Percentiles rank a stretch among this genome's conserved stretches.
phyloP scores from a whole-genome alignment of 2,329 filamentous ascomycete species.

The Colletotrichum agaves region DNA sequence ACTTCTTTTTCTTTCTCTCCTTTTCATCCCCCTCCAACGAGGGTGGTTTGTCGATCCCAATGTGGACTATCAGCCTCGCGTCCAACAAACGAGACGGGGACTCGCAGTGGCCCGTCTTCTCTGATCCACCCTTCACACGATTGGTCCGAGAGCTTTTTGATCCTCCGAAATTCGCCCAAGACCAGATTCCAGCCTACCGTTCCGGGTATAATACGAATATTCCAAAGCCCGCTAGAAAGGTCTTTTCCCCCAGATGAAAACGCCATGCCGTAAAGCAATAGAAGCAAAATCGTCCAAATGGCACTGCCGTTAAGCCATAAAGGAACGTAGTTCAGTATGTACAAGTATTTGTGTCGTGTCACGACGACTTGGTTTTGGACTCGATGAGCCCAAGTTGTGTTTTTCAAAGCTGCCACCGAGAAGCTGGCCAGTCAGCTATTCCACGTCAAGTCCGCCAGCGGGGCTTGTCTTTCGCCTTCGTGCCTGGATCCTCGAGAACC shows the following conservation, averaged over 20 bases:
- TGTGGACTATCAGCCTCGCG: not conserved
- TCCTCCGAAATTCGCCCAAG: slow-evolving; percentile 14
- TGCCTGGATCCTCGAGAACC: not conserved
- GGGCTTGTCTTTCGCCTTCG: slow-evolving; percentile 17
- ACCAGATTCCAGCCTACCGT: slow-evolving; percentile 23
- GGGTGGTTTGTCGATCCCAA: not conserved
- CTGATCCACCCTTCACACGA: not conserved
- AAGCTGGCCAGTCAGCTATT: not conserved
- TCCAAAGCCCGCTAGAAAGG: slow-evolving; percentile 27
- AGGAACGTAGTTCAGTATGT: slow-evolving; percentile 29
- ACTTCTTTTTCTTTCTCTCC: slow-evolving; percentile 16
- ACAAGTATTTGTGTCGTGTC: slow-evolving; percentile 18
- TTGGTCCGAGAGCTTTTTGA: not conserved
- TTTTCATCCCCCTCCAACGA: slow-evolving; percentile 1
- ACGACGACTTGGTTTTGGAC: not conserved
- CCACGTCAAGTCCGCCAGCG: slow-evolving; percentile 34
- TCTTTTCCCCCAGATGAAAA: slow-evolving; percentile 4
- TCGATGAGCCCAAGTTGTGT: not conserved
- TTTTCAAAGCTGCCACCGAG: not conserved
- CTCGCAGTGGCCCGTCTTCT: not conserved
- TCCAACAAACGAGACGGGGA: not conserved
- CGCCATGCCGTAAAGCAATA: slow-evolving; percentile 32
- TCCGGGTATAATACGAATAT: slow-evolving; percentile 32
- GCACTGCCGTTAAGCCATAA: slow-evolving; percentile 29
- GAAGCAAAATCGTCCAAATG: slow-evolving; percentile 24